Conservation (phyloP, 2,329 filamentous ascomycete genomes). For the Exophiala spinifera region DNA sequence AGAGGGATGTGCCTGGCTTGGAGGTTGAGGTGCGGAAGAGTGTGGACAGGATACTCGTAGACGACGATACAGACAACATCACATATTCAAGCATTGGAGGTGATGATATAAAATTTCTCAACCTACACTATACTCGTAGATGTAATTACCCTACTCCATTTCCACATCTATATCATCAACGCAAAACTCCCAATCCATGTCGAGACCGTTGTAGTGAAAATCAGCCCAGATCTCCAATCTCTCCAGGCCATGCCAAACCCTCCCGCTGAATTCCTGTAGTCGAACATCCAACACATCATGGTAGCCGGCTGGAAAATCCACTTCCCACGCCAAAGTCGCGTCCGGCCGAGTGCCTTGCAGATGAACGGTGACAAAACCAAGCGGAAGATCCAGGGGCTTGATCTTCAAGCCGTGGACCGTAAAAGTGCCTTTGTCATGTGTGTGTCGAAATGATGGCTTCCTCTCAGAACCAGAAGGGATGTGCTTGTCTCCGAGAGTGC, state of each 20-base stretch:
- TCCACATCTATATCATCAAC: conserved; percentile 28
- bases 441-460: conserved; percentile 11
- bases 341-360: conserved; percentile 14
- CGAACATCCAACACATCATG: conserved; percentile 26
- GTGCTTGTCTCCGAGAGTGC: neutral
- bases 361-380: conserved; percentile 16
- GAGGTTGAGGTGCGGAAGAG: too few relatives aligned
- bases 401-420: conserved; percentile 24
- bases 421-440: conserved; percentile 19
- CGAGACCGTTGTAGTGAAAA: conserved; percentile 23
- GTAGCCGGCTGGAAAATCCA: conserved; percentile 29
- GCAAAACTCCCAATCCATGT: conserved; percentile 33
- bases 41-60: too few relatives aligned
- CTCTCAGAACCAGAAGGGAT: neutral
- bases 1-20: conserved; percentile 1
- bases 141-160: neutral
- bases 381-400: conserved; percentile 29
- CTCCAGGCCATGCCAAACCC: conserved; percentile 23
- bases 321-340: conserved; percentile 23
- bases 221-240: conserved; percentile 28
- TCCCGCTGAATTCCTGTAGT: conserved; percentile 25
- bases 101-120: too few relatives aligned
- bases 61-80: neutral
- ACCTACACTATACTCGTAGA: neutral
- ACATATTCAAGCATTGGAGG: neutral